Evolutionary conservation across 352 stramenopile genomes (phyloP), one percentile per base, ranked within the genome.

Genomic region (Aphanomyces stellatus): DNA sequence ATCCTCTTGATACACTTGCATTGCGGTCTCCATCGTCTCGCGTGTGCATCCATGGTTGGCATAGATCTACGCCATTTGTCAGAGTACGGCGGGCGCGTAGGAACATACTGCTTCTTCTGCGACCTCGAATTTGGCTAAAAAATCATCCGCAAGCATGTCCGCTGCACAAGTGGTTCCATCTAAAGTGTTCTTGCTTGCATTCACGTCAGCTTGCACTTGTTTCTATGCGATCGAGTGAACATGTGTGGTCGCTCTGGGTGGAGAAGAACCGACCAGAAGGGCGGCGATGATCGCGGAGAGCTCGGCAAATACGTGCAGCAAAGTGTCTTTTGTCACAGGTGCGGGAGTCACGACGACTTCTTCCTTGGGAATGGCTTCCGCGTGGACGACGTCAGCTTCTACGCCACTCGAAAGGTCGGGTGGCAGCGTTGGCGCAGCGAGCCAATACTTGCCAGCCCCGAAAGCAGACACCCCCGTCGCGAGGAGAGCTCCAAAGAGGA

Each of bases 21-120:
- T 62, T 8, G 53, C 53, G 10, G 2, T n/a, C 19, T 62, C 53
- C 11, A 62, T 37, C 13, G 17, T 22, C 11, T 15, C 28, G 22
- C 17, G 53, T 10, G 22, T 62, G 24, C 22, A 51, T 13, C 27
- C 42, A 30, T 62, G 35, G 10, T 62, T 62, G 53, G 53, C 30
- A 48, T 49, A 62, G 27, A 62, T 62, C 53, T 62, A 62, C 13
- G 11, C 17, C 17, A n/a, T n/a, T n/a, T n/a, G n/a, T n/a, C n/a
- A n/a, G n/a, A n/a, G n/a, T n/a, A n/a, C n/a, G n/a, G n/a, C n/a
- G n/a, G n/a, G n/a, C n/a, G n/a, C n/a, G n/a, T n/a, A n/a, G n/a
- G n/a, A 0, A 2, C n/a, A 19, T 46, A 46, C 37, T 19, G 13
- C n/a, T 19, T 46, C 37, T 46, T 46, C 37, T 46, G n/a, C 11